phyloP scores from a whole-genome alignment of 192 early-diverging fungal genomes.

The Funneliformis mosseae region DNA sequence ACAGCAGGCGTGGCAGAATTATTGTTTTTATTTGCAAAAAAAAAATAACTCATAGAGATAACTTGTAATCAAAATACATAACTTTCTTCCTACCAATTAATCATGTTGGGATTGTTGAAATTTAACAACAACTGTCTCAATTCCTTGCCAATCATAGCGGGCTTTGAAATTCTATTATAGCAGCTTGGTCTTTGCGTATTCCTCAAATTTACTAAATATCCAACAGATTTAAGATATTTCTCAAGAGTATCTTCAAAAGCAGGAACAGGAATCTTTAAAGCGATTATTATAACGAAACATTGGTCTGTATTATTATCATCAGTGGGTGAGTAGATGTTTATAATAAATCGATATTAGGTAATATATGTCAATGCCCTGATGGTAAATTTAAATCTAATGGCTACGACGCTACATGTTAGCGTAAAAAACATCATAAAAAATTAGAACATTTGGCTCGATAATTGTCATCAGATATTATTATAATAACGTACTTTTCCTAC shows the following conservation, averaged over 20 bases:
- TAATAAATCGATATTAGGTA: no score
- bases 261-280: slow-evolving; percentile 91
- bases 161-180: slow-evolving; percentile 78
- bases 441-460: no score
- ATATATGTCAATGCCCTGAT: no score
- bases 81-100: slow-evolving; percentile 93
- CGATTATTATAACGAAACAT: slow-evolving; percentile 71
- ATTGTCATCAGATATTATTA: no score
- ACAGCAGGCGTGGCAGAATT: slow-evolving; percentile 85
- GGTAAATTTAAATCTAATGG: no score
- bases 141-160: slow-evolving; percentile 78
- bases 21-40: slow-evolving; percentile 93
- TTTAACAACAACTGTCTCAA: slow-evolving; percentile 82
- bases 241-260: slow-evolving; percentile 77
- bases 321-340: no score
- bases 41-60: slow-evolving; percentile 97
- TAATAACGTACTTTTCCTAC: no score
- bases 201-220: slow-evolving; percentile 69
- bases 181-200: slow-evolving; percentile 68
- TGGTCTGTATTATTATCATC: slow-evolving; percentile 54
- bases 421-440: no score
- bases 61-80: slow-evolving; percentile 94
- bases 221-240: slow-evolving; percentile 80
- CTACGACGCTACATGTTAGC: no score
- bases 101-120: slow-evolving; percentile 68